Percentiles rank a stretch among this genome's conserved stretches.
Evolutionary conservation across 352 stramenopile species (phyloP).

Genomic region (Pythium pyrilobum): DNA sequence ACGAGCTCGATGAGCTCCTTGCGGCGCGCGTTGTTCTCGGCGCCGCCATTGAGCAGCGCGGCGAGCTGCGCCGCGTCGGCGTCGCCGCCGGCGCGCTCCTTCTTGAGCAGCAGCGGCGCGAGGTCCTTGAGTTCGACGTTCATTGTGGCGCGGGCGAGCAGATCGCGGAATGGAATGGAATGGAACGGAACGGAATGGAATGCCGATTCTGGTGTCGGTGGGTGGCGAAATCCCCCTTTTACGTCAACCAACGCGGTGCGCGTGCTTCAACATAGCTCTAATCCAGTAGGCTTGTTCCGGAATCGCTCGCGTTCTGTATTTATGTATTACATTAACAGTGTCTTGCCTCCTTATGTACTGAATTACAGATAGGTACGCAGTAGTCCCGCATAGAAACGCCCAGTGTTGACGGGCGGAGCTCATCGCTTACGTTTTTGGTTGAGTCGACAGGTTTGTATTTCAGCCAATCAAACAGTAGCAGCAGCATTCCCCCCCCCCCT

Average conservation of each 20-base stretch:
- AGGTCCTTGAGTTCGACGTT: slow-evolving; percentile 56
- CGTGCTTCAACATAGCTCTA: not conserved
- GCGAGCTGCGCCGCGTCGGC: slow-evolving; percentile 32
- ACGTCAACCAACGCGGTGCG: slow-evolving; percentile 2
- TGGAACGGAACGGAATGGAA: not conserved
- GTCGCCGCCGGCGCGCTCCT: slow-evolving; percentile 45
- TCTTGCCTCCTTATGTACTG: no score
- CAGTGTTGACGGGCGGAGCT: not conserved
- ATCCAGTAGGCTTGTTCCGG: not conserved
- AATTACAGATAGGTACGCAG: no score
- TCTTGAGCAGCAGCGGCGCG: slow-evolving; percentile 50
- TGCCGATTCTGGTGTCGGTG: not conserved
- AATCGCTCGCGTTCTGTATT: not conserved
- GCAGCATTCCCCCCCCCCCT: no score
- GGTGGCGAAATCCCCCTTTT: slow-evolving; percentile 2
- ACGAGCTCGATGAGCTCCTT: slow-evolving; percentile 35
- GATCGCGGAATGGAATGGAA: not conserved
- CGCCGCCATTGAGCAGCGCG: slow-evolving; percentile 25
- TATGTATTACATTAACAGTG: no score
- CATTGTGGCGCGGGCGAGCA: not conserved
- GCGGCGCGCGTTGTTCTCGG: slow-evolving; percentile 30
- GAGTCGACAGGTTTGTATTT: slow-evolving; percentile 8
- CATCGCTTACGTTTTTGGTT: not conserved
- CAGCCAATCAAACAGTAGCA: not conserved
- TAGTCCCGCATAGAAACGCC: not conserved